Percentiles rank a stretch among this genome's conserved stretches.
Evolutionary conservation across 805 yeast genomes (phyloP).

Genomic region (Candida loeiensis): DNA sequence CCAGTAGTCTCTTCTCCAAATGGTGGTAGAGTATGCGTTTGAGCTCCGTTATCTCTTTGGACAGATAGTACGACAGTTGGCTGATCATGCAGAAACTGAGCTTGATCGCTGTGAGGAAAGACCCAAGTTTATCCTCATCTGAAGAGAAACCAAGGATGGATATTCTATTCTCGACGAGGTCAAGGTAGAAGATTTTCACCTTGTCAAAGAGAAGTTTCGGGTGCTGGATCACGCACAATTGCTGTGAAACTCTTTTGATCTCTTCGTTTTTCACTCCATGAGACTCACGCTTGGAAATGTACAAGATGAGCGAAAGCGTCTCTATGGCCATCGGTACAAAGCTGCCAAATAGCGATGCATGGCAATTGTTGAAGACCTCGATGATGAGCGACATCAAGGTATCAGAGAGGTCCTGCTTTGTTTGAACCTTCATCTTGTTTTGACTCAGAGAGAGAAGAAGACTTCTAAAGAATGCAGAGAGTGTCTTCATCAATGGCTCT

Average conservation of each 20-base stretch:
- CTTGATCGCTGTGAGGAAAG: slow-evolving; percentile 26
- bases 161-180: slow-evolving; percentile 25
- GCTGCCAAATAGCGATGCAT: slow-evolving; percentile 30
- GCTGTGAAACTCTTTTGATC: slow-evolving; percentile 7
- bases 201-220: slow-evolving; percentile 1
- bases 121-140: slow-evolving; percentile 31
- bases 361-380: slow-evolving; percentile 23
- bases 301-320: slow-evolving; percentile 21
- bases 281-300: slow-evolving; percentile 5
- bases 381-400: slow-evolving; percentile 22
- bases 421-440: slow-evolving; percentile 18
- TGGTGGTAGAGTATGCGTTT: not conserved
- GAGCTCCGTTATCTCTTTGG: not conserved
- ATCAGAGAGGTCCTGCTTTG: slow-evolving; percentile 21
- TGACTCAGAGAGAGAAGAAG: slow-evolving; percentile 20
- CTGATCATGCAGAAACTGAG: slow-evolving; percentile 26
- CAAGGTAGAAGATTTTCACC: slow-evolving; percentile 17
- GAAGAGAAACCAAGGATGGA: slow-evolving; percentile 23
- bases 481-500: slow-evolving; percentile 33
- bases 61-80: slow-evolving; percentile 11
- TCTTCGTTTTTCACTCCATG: slow-evolving; percentile 3
- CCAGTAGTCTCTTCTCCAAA: slow-evolving; percentile 17
- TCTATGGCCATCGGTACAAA: slow-evolving; percentile 30
- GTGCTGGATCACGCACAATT: not conserved
- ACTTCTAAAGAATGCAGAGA: slow-evolving; percentile 29